Evolutionary conservation across 495 filamentous ascomycete species (phyloP).

Genomic region (Trichoderma gamsii): DNA sequence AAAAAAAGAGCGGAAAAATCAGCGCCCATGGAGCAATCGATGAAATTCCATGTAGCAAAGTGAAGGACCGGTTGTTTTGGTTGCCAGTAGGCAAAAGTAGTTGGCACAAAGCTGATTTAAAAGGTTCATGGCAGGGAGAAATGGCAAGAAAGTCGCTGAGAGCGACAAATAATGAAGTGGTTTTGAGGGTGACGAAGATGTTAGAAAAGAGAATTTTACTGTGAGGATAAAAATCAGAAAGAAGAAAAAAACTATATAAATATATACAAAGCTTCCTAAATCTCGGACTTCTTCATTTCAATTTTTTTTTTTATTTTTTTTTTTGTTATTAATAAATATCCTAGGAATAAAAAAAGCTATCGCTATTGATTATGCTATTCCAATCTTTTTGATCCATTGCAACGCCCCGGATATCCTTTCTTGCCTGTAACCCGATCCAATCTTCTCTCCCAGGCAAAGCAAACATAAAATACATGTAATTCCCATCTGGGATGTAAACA

Average conservation of each 20-base stretch:
- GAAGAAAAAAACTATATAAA: background rate
- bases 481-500: background rate
- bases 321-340: background rate
- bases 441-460: background rate
- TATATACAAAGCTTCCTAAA: background rate
- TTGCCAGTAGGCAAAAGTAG: background rate
- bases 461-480: background rate
- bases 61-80: background rate
- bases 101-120: background rate
- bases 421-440: background rate
- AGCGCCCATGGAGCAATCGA: background rate
- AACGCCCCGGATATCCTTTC: background rate
- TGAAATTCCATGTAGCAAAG: background rate
- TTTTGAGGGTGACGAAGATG: too few relatives aligned
- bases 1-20: too few relatives aligned
- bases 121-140: background rate
- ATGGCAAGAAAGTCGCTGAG: too few relatives aligned
- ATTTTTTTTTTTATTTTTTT: background rate
- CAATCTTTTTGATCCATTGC: background rate
- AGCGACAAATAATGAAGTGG: too few relatives aligned
- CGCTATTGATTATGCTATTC: background rate
- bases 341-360: background rate
- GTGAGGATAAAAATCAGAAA: too few relatives aligned
- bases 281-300: background rate
- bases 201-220: too few relatives aligned